Evolutionary conservation across 148 eudicot species (phyloP), one percentile per base, ranked within the genome.

Genomic region (Fagopyrum esculentum): DNA sequence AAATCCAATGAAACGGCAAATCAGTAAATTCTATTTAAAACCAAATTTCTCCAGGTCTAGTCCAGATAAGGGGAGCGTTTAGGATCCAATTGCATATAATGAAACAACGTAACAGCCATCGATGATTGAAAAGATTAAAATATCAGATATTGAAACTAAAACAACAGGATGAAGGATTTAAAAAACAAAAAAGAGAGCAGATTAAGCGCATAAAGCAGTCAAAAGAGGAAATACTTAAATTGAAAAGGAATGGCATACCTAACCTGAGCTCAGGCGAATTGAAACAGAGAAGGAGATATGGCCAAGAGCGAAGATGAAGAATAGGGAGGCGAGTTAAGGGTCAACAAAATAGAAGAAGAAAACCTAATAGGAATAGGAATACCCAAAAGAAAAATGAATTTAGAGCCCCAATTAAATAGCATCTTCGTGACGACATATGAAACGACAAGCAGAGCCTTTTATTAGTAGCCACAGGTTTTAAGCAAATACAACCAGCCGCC

Each of bases 221-320:
- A 57, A 16, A 35, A 35, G 40, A 35, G 40, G 3, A 35, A 35
- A 35, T 35, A 35, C 40, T 35, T 35, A 57, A 19, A 19, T 63
- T 63, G 45, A 30, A 29, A 29, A 63, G 45, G 15, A 63, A 30
- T 11, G 69, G 22, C 19, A 11, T 7, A 12, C 30, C 45, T 4
- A 64, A 64, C 71, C 71, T 66, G 71, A 66, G 17, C 22, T 4
- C 35, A 15, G 71, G 47, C 71, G 15, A 63, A 63, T 63, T 30
- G 44, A 11, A 29, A 63, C 12, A 11, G 40, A 35, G 40, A 35
- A 35, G 45, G n/a, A 63, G 45, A 49, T 29, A 30, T 15, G 9
- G 40, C 6, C 45, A 63, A 44, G 69, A 12, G 69, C 45, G n/a
- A 66, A 43, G 46, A 7, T 1, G n/a, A 66, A 9, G 17, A 5